Percentiles rank a stretch among this genome's conserved stretches.
Evolutionary conservation across 163 green algal species (phyloP).

Genomic region (Prototheca wickerhamii): DNA sequence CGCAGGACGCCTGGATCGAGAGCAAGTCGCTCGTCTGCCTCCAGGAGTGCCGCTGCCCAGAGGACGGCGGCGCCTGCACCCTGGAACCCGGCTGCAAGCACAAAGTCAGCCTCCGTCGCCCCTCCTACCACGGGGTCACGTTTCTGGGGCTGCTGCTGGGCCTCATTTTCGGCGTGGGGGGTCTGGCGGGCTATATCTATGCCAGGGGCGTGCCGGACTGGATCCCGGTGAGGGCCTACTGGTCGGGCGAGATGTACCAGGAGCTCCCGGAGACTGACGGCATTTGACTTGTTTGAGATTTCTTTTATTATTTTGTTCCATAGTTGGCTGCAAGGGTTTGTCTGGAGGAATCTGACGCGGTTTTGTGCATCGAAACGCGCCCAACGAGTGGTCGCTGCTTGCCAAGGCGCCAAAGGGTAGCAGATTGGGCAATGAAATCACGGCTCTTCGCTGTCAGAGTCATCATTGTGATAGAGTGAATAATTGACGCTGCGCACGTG

Average conservation of each 20-base stretch:
- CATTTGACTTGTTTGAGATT: background rate
- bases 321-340: too few relatives aligned
- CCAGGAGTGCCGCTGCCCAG: constrained; percentile 22
- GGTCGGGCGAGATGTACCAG: constrained; percentile 9
- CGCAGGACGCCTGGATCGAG: constrained; percentile 16
- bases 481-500: too few relatives aligned
- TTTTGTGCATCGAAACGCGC: too few relatives aligned
- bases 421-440: too few relatives aligned
- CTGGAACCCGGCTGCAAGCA: constrained; percentile 11
- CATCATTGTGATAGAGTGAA: too few relatives aligned
- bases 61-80: constrained; percentile 15
- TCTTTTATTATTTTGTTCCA: too few relatives aligned
- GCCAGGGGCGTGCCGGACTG: constrained; percentile 10
- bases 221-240: constrained; percentile 12
- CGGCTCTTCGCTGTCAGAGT: too few relatives aligned
- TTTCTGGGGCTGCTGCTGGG: constrained; percentile 1
- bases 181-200: constrained; percentile 6
- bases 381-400: too few relatives aligned
- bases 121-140: background rate
- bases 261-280: constrained; percentile 6
- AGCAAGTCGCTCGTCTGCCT: constrained; percentile 10
- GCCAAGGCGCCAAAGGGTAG: too few relatives aligned
- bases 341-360: too few relatives aligned
- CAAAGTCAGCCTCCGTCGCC: background rate
- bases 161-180: constrained; percentile 6